phyloP scores from a whole-genome alignment of 1,284 basidiomycete species.

The Mycosarcoma mackinlayi region DNA sequence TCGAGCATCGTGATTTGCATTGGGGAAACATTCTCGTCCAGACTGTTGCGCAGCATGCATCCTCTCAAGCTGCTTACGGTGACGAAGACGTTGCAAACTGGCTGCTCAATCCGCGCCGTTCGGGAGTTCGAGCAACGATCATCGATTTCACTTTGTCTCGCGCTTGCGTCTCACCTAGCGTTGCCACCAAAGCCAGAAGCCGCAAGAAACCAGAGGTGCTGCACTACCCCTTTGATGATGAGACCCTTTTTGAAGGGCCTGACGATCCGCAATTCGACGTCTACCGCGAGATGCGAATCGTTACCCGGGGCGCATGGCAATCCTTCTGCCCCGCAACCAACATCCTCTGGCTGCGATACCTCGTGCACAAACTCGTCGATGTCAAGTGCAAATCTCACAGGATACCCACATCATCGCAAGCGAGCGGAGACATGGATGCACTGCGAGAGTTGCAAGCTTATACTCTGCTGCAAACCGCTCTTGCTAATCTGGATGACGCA shows the following conservation, averaged over 20 bases:
- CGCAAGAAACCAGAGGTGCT: slow-evolving; percentile 31
- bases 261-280: slow-evolving; percentile 95
- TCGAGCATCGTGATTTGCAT: slow-evolving; percentile 98
- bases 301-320: slow-evolving; percentile 76
- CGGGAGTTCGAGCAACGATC: slow-evolving; percentile 80
- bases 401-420: slow-evolving; percentile 1
- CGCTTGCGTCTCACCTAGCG: slow-evolving; percentile 29
- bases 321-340: slow-evolving; percentile 83
- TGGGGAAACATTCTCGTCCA: slow-evolving; percentile 93
- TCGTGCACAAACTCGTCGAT: slow-evolving; percentile 76
- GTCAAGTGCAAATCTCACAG: slow-evolving; percentile 28
- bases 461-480: slow-evolving; percentile 4
- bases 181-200: slow-evolving; percentile 9
- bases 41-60: not conserved
- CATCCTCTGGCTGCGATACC: slow-evolving; percentile 88
- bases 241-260: slow-evolving; percentile 71
- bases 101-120: slow-evolving; percentile 60
- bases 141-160: slow-evolving; percentile 95
- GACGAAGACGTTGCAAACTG: not conserved
- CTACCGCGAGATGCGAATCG: slow-evolving; percentile 84
- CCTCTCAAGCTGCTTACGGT: not conserved
- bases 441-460: slow-evolving; percentile 16
- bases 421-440: not conserved
- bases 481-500: slow-evolving; percentile 9
- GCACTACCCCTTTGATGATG: slow-evolving; percentile 66